phyloP scores from a whole-genome alignment of 805 yeast species.

The Ogataea salicorniae region DNA sequence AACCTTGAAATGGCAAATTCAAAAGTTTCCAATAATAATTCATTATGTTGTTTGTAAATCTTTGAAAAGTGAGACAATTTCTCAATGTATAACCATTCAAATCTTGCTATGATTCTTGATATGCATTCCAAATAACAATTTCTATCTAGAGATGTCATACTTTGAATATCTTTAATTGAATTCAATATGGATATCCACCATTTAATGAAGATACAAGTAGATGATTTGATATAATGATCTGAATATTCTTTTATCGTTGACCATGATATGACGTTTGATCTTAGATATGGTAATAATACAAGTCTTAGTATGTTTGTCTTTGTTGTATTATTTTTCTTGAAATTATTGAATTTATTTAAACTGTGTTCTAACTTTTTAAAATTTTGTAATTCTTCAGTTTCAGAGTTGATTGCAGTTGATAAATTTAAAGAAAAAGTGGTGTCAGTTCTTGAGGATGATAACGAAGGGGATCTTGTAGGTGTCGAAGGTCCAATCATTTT shows the following conservation, averaged over 20 bases:
- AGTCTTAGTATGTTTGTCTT: conserved; percentile 45
- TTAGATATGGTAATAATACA: conserved; percentile 39
- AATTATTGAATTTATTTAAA: conserved; percentile 38
- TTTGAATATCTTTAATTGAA: conserved; percentile 25
- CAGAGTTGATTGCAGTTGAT: background rate
- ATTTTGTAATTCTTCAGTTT: conserved; percentile 16
- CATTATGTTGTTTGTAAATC: conserved; percentile 25
- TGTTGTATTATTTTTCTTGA: conserved; percentile 31
- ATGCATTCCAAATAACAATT: conserved; percentile 51
- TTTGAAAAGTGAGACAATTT: conserved; percentile 15
- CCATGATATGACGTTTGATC: conserved; percentile 20
- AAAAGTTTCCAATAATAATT: conserved; percentile 45
- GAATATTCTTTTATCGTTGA: conserved; percentile 2
- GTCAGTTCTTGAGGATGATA: conserved; percentile 9
- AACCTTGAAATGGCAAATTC: conserved; percentile 46
- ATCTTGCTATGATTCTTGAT: conserved; percentile 42
- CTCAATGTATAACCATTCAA: conserved; percentile 37
- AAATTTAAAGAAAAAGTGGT: background rate
- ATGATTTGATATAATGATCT: conserved; percentile 4
- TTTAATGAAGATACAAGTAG: conserved; percentile 27
- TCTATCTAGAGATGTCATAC: conserved; percentile 41
- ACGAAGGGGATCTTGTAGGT: conserved; percentile 6
- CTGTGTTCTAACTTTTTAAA: conserved; percentile 39
- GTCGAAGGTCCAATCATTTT: too few species aligned
- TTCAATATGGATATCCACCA: conserved; percentile 52